Percentiles rank a stretch among this genome's conserved stretches.
Conservation (phyloP, 2,329 filamentous ascomycete species). For the Ceratocystis variospora region DNA sequence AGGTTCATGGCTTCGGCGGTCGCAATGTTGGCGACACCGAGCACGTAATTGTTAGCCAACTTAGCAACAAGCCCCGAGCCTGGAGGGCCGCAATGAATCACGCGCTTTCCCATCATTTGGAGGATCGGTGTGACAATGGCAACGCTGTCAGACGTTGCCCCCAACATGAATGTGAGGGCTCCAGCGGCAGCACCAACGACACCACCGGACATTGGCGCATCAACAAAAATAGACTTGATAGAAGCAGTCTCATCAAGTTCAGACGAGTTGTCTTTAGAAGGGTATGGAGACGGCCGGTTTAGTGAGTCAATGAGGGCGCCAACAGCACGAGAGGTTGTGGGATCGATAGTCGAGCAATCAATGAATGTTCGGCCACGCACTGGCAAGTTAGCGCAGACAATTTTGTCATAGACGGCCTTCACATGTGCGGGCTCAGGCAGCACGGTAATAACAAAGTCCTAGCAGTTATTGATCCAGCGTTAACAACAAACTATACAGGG, state of each 20-base stretch:
- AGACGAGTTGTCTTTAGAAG: not conserved
- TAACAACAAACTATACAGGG: constrained; percentile 13
- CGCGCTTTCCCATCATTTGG: constrained; percentile 69
- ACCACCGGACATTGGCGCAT: constrained; percentile 93
- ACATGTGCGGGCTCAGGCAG: constrained; percentile 85
- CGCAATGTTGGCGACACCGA: constrained; percentile 81
- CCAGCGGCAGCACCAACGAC: constrained; percentile 81
- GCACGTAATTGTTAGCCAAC: constrained; percentile 91
- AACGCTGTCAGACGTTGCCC: constrained; percentile 38
- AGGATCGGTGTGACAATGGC: constrained; percentile 54
- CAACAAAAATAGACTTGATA: constrained; percentile 49
- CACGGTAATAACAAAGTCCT: constrained; percentile 81
- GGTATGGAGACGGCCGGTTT: constrained; percentile 39
- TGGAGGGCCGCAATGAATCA: constrained; percentile 73
- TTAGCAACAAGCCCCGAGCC: constrained; percentile 82
- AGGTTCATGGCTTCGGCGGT: constrained; percentile 54
- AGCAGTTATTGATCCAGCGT: constrained; percentile 16
- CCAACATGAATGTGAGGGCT: constrained; percentile 92
- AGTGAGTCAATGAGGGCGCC: constrained; percentile 52
- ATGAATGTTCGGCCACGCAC: constrained; percentile 65
- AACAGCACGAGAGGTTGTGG: constrained; percentile 65
- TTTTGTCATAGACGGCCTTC: constrained; percentile 63
- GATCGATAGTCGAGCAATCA: constrained; percentile 94
- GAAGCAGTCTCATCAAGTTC: not conserved
- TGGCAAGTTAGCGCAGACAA: constrained; percentile 45